phyloP scores from a whole-genome alignment of 2,329 filamentous ascomycete genomes.

The Nakataea oryzae region DNA sequence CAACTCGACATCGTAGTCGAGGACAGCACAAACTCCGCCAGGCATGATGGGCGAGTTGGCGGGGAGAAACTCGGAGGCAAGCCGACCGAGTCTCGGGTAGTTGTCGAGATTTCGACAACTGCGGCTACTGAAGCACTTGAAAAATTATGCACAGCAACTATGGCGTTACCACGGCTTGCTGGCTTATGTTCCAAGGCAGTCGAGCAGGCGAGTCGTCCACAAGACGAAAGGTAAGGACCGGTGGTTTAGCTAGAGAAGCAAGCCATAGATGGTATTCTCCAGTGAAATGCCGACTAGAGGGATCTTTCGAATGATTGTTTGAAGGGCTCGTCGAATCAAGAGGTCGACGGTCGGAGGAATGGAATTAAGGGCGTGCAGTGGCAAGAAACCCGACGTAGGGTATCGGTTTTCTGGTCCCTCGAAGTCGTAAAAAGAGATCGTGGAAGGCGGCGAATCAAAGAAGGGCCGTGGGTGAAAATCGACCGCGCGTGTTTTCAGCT shows the following conservation, averaged over 20 bases:
- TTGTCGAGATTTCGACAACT: slow-evolving; percentile 12
- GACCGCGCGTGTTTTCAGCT: neutral
- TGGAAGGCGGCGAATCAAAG: neutral
- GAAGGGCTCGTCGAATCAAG: neutral
- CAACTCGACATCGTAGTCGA: slow-evolving; percentile 93
- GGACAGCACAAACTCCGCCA: slow-evolving; percentile 83
- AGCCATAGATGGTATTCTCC: slow-evolving; percentile 21
- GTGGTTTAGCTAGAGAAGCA: slow-evolving; percentile 22
- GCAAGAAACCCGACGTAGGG: neutral
- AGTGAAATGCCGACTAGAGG: neutral
- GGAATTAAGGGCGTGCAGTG: neutral
- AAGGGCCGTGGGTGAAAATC: neutral
- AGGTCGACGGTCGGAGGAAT: neutral
- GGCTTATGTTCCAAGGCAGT: slow-evolving; percentile 22
- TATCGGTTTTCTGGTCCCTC: neutral
- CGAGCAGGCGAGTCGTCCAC: slow-evolving; percentile 17
- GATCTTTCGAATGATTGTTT: neutral
- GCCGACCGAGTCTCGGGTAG: slow-evolving; percentile 9
- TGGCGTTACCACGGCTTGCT: slow-evolving; percentile 16
- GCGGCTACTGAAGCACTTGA: slow-evolving; percentile 27
- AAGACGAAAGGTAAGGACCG: slow-evolving; percentile 9
- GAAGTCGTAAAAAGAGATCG: too few species aligned
- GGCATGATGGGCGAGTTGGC: slow-evolving; percentile 40
- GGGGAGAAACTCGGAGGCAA: slow-evolving; percentile 7
- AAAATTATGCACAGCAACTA: slow-evolving; percentile 14